These are phyloP conservation scores for Rhodotorula sp. DNA, from an alignment of 1,284 basidiomycete species.

Conservation along the genomic window DNA sequence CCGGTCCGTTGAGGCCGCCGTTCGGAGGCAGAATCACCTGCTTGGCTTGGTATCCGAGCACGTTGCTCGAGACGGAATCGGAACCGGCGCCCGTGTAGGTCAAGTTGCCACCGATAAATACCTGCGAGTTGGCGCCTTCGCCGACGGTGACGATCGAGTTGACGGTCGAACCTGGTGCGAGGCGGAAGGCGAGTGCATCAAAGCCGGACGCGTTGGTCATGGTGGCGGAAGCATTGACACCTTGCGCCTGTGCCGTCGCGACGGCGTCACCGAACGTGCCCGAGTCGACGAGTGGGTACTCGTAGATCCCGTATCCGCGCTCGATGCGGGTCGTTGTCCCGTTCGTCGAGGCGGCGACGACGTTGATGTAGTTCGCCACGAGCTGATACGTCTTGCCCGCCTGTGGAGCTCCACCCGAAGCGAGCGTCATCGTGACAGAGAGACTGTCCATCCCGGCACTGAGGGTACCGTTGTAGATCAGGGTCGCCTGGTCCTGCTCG, in stretches of 20 bases:
- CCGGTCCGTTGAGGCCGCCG: conserved; percentile 48
- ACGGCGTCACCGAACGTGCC: conserved; percentile 36
- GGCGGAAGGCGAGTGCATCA: conserved; percentile 30
- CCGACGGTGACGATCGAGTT: conserved; percentile 61
- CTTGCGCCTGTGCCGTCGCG: neutral
- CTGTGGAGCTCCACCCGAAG: conserved; percentile 64
- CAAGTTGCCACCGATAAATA: conserved; percentile 80
- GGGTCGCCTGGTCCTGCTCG: conserved; percentile 59
- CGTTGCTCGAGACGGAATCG: conserved; percentile 61
- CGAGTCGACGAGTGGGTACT: conserved; percentile 31
- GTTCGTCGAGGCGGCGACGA: conserved; percentile 49
- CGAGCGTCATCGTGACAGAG: conserved; percentile 38
- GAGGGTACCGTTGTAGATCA: conserved; percentile 71
- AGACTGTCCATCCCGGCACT: conserved; percentile 62
- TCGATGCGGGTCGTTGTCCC: conserved; percentile 16
- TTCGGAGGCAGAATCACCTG: conserved; percentile 50
- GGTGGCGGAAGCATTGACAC: conserved; percentile 25
- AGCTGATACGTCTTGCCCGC: conserved; percentile 67
- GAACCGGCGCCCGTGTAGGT: conserved; percentile 43
- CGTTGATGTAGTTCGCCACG: conserved; percentile 73
- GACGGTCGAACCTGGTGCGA: conserved; percentile 50
- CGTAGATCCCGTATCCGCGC: conserved; percentile 32
- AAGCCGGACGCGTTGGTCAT: conserved; percentile 34
- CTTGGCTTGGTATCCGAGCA: conserved; percentile 60
- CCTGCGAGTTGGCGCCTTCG: conserved; percentile 49